Evolutionary conservation across 2,329 filamentous ascomycete species (phyloP), one percentile per base, ranked within the genome.

Genomic region (Fusarium zealandicum): DNA sequence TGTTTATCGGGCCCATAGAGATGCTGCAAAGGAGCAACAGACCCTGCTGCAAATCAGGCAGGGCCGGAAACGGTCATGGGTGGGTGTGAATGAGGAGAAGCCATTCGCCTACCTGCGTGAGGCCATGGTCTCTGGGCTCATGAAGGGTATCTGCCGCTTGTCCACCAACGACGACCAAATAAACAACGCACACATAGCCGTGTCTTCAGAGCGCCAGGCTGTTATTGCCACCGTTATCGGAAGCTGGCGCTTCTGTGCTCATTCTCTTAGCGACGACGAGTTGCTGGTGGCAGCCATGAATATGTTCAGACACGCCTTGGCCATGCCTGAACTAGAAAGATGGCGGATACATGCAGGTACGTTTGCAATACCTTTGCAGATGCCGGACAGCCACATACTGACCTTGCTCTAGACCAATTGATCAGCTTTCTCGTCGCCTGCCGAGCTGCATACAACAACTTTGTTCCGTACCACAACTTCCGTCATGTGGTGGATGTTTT

Each of bases 391-490:
- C 30, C 36, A 36, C 51, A 61, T 72, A 66, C 78, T 83, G 71
- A 82, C 74, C 67, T 54, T 56, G 59, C 54, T 46, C 61, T 36
- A 90, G 92, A 90, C 65, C 88, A 96, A 72, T 80, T 99, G 22
- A 89, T 90, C 61, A 87, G 85, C 47, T 98, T 96, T 69, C 80
- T 98, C 56, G 83, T 96, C 59, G 92, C 93, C 46, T 95, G 92
- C 69, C 89, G 93, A 57, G 87, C 89, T 40, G 91, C 95, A n/a
- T 99, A 99, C 77, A 98, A 98, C 73, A 90, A 86, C 53, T 96
- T 96, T 72, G 92, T 97, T 30, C 90, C 93, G 17, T 99, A 98
- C 70, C 95, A 99, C 79, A 99, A 99, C 75, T 99, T 98, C 73
- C 90, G 93, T 48, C 95, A 99, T 74, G 95, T 96, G 17, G 89